Percentiles rank a stretch among this genome's conserved stretches.
Evolutionary conservation across 2,329 filamentous ascomycete species (phyloP).

Genomic region (Orbilia javanica): DNA sequence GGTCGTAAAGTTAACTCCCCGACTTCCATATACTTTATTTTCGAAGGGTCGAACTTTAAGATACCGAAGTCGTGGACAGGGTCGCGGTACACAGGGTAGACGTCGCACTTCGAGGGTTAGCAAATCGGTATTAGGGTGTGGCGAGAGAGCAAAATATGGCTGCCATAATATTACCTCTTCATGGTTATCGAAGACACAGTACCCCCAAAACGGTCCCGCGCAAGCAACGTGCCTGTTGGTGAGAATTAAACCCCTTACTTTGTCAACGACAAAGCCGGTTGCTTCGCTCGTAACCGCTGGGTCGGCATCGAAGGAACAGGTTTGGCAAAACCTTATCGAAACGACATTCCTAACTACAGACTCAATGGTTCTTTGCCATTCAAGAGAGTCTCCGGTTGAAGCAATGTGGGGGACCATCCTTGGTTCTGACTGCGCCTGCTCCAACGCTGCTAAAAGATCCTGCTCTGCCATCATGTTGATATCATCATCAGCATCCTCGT

Average conservation of each 20-base stretch:
- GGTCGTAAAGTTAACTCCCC: constrained; percentile 83
- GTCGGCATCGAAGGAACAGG: constrained; percentile 98
- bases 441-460: constrained; percentile 58
- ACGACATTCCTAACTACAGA: constrained; percentile 94
- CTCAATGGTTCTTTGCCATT: constrained; percentile 97
- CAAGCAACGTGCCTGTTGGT: constrained; percentile 95
- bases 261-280: constrained; percentile 97
- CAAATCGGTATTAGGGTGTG: neutral
- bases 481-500: constrained; percentile 57
- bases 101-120: constrained; percentile 77
- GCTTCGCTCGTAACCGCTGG: constrained; percentile 92
- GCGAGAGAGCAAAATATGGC: constrained; percentile 18
- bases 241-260: constrained; percentile 87
- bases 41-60: constrained; percentile 92
- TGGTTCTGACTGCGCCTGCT: constrained; percentile 58
- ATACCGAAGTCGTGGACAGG: constrained; percentile 99
- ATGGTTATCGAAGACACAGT: constrained; percentile 98
- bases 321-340: constrained; percentile 99
- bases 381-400: constrained; percentile 75
- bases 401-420: constrained; percentile 64
- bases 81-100: constrained; percentile 95
- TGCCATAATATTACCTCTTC: constrained; percentile 73
- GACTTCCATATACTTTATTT: constrained; percentile 97
- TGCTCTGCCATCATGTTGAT: constrained; percentile 55
- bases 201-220: constrained; percentile 96